These are phyloP conservation scores for Arthrobotrys entomopaga DNA, from an alignment of 2,329 filamentous ascomycete genomes.

Conservation along the genomic window DNA sequence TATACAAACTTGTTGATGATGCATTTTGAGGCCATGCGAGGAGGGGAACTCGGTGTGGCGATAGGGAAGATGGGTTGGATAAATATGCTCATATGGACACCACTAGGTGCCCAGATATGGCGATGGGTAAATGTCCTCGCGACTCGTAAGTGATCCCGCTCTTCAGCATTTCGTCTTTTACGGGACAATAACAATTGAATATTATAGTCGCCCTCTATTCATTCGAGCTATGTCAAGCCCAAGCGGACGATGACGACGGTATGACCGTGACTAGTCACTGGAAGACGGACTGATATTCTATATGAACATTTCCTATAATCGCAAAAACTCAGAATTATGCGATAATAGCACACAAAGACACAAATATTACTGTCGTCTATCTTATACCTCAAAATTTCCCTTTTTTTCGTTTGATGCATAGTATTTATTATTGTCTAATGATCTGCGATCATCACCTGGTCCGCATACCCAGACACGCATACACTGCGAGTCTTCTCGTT, in stretches of 20 bases:
- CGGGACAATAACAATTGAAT: constrained; percentile 15
- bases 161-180: neutral
- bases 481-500: constrained; percentile 45
- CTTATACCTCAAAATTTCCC: neutral
- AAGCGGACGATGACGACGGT: constrained; percentile 84
- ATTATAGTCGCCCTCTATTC: constrained; percentile 78
- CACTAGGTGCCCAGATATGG: constrained; percentile 85
- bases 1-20: constrained; percentile 96
- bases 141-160: constrained; percentile 67
- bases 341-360: constrained; percentile 1
- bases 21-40: constrained; percentile 82
- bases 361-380: neutral
- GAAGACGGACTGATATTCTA: constrained; percentile 80
- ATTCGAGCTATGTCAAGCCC: constrained; percentile 77
- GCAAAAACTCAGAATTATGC: neutral
- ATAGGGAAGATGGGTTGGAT: constrained; percentile 76
- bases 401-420: constrained; percentile 1
- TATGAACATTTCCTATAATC: neutral
- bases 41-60: constrained; percentile 70
- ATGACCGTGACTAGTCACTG: constrained; percentile 79
- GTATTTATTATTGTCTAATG: constrained; percentile 12
- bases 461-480: constrained; percentile 38
- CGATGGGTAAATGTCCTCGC: constrained; percentile 91
- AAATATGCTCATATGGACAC: constrained; percentile 67
- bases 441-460: constrained; percentile 29